phyloP scores from a whole-genome alignment of 805 yeast genomes.

The Yarrowia porcina region DNA sequence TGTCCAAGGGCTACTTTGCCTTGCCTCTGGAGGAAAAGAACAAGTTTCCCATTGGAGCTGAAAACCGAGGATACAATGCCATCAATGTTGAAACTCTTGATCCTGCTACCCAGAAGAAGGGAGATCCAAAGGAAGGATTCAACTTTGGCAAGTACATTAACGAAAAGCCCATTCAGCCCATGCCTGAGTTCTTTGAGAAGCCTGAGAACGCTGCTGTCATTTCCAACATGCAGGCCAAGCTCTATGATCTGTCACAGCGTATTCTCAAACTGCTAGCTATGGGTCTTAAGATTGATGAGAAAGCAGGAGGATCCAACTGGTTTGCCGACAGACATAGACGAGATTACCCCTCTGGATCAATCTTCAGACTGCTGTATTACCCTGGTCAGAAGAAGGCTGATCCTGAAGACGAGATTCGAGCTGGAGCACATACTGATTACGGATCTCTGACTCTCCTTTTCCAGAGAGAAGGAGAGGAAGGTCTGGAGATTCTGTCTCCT shows the following conservation, averaged over 20 bases:
- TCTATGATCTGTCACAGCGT: conserved; percentile 49
- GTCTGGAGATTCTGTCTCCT: conserved; percentile 62
- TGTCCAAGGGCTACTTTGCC: conserved; percentile 51
- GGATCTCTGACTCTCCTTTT: conserved; percentile 72
- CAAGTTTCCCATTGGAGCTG: conserved; percentile 48
- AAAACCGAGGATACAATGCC: conserved; percentile 61
- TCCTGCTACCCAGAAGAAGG: conserved; percentile 39
- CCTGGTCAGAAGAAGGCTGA: conserved; percentile 52
- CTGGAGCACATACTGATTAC: conserved; percentile 87
- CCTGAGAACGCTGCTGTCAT: conserved; percentile 44
- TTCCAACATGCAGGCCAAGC: conserved; percentile 40
- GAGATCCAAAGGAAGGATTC: conserved; percentile 54
- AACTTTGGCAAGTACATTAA: conserved; percentile 64
- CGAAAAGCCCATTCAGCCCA: conserved; percentile 38
- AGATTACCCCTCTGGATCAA: conserved; percentile 52
- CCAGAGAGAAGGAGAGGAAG: conserved; percentile 68
- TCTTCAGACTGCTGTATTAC: conserved; percentile 68
- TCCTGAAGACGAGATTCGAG: conserved; percentile 58
- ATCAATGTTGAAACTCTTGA: conserved; percentile 53
- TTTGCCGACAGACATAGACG: conserved; percentile 59
- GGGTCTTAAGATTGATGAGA: conserved; percentile 59
- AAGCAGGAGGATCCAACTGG: conserved; percentile 55
- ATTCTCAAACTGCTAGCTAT: conserved; percentile 57
- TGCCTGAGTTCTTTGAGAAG: conserved; percentile 54
- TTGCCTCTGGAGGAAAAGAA: conserved; percentile 52